These are phyloP conservation scores for Yamadazyma kanchanaburiensis DNA, from an alignment of 1,139 yeast genomes.

Conservation along the genomic window DNA sequence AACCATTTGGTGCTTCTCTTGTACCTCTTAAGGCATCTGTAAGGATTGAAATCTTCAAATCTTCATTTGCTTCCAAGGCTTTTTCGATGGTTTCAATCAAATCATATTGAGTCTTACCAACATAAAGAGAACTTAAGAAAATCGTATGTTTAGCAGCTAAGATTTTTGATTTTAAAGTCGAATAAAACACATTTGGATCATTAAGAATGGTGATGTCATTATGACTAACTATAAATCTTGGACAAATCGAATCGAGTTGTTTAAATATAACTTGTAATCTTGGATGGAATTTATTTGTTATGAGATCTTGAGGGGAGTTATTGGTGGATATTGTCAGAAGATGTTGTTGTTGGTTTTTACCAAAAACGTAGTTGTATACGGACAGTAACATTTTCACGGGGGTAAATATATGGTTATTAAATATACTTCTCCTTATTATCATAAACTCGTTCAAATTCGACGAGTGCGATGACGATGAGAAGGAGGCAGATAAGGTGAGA, in stretches of 20 bases:
- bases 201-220: constrained; percentile 62
- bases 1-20: constrained; percentile 74
- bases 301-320: constrained; percentile 5
- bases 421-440: too few relatives aligned
- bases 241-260: constrained; percentile 65
- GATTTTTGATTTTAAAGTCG: constrained; percentile 55
- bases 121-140: constrained; percentile 80
- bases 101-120: constrained; percentile 81
- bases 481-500: neutral
- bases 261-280: constrained; percentile 46
- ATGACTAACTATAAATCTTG: constrained; percentile 60
- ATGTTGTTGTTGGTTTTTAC: constrained; percentile 5
- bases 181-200: constrained; percentile 70
- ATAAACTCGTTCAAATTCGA: neutral
- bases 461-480: neutral
- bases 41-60: constrained; percentile 66
- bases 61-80: constrained; percentile 58
- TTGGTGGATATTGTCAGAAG: constrained; percentile 5
- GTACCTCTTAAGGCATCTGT: constrained; percentile 93
- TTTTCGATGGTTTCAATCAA: constrained; percentile 55
- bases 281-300: constrained; percentile 38
- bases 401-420: too few relatives aligned
- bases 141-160: constrained; percentile 54
- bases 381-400: constrained; percentile 7
- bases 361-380: constrained; percentile 10